Percentiles rank a stretch among this genome's conserved stretches.
Evolutionary conservation across 202 grass and related monocot species (phyloP).

Genomic region (Miscanthus sacchariflorus): DNA sequence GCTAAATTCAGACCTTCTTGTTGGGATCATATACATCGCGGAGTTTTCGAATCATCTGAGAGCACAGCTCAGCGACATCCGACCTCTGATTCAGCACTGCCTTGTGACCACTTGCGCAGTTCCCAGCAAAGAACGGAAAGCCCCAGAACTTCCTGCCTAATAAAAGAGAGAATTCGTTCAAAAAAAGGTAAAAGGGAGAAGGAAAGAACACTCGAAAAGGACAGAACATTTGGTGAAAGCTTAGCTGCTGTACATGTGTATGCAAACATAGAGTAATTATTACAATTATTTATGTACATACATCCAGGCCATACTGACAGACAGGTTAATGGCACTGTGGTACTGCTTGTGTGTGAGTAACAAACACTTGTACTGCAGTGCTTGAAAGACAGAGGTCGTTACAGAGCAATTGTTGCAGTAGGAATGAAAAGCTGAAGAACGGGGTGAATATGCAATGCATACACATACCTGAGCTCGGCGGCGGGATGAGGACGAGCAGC

Average conservation of each 20-base stretch:
- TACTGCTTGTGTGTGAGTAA: too few species aligned
- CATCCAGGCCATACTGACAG: neutral
- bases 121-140: conserved; percentile 79
- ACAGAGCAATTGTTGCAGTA: neutral
- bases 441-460: neutral
- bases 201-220: neutral
- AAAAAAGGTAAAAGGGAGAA: neutral
- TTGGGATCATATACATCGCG: conserved; percentile 70
- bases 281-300: neutral
- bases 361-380: neutral
- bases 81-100: conserved; percentile 72
- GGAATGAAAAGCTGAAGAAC: neutral
- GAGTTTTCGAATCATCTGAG: conserved; percentile 80
- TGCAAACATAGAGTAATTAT: neutral
- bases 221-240: neutral
- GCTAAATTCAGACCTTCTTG: conserved; percentile 63
- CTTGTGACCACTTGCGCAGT: conserved; percentile 73
- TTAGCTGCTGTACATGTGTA: neutral
- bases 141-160: conserved; percentile 78
- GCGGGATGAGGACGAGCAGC: conserved; percentile 73
- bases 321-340: neutral
- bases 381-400: neutral
- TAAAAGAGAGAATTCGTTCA: neutral
- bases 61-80: conserved; percentile 79
- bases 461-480: conserved; percentile 75